Base-by-base conservation (phyloP, 371 early-diverging fungal species). In the Mucor sp. region DNA sequence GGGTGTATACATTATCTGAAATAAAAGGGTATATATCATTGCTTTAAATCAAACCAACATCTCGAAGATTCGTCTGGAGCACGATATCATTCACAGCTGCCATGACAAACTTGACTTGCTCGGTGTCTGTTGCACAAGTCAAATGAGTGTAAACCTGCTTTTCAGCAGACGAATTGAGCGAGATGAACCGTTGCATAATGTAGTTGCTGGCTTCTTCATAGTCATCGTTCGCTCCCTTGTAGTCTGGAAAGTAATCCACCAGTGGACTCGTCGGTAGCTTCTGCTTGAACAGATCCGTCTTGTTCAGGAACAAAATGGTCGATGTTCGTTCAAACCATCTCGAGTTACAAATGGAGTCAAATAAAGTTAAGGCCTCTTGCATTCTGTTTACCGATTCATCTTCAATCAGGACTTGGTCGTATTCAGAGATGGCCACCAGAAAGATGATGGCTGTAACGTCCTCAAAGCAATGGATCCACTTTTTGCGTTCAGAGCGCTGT, bases 391-490 rank as follows among this genome's bases (percentile, higher is more conserved):
- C 92, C 0, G 91, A 88, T 81, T 96, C 95, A 78, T 98, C 99
- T 85, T 98, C 99, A 47, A 95, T 86, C 62, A 98, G 79, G n/a
- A 94, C 90, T 75, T 97, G 97, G 76, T 98, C 97, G 78, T 98
- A 98, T 77, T 96, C 97, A 15, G 89, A 89, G 41, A 97, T 93
- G 30, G 98, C 97, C 5, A 95, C 98, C 71, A 96, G 72, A 77
- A 97, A 98, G 41, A 98, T 87, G 63, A 98, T 94, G 17, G 97
- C 94, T 3, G 97, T 97, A 21, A 98, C 98, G 71, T 94, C 93
- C 72, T 97, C 97, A 67, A 96, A 93, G 71, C 95, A 97, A 62
- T 96, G 97, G 41, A 94, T 93, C 98, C 98, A 97, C 76, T 96
- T 96, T 71, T 95, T 96, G 66, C 98, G 87, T 75, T 95, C 95